Base-by-base conservation (phyloP, 345 rosid species). In the Eucalyptus melliodora region DNA sequence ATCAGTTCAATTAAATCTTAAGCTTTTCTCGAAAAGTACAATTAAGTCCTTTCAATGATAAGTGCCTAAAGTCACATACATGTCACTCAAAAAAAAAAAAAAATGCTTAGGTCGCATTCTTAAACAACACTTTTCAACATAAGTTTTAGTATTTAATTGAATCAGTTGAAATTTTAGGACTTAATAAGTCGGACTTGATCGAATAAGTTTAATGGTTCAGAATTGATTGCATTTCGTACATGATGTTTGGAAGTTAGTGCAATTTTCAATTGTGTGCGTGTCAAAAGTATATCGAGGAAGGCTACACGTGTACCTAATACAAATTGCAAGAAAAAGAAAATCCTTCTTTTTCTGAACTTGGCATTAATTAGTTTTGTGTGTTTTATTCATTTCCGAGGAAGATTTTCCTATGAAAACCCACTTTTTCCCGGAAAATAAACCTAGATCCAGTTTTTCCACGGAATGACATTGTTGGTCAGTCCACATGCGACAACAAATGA, bases 91-190 rank as follows among this genome's bases (percentile, higher is more conserved):
- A 2, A 5, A 45, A 45, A 45, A 45, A 45, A 69, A 7, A 19
- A 19, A 19, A 72, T 72, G 2, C 8, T 77, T 11, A 11, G 2
- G 8, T 37, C 2, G 5, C 47, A 40, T 77, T 26, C 47, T 37
- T 77, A 37, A 21, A 21, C 42, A 19, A 14, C 16, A 21, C 27
- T 77, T 77, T 21, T 37, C 47, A 37, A 11, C 9, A 37, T 77
- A 77, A 21, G 15, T 77, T 77, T 21, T 77, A 77, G 83, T 77
- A 40, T 77, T 37, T 19, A 37, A 37, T 72, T 72, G 8, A 37
- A 37, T 37, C 2, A 0, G 1, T 11, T 19, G 16, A 37, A 77
- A 77, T 9, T n/a, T 8, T n/a, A 65, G 1, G 37, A n/a, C 2
- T 26, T 13, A 40, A 21, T 24, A 4, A 40, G 47, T 77, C 2